These are phyloP conservation scores for Heterobasidion annosum DNA, from an alignment of 1,284 basidiomycete species.

Conservation along the genomic window DNA sequence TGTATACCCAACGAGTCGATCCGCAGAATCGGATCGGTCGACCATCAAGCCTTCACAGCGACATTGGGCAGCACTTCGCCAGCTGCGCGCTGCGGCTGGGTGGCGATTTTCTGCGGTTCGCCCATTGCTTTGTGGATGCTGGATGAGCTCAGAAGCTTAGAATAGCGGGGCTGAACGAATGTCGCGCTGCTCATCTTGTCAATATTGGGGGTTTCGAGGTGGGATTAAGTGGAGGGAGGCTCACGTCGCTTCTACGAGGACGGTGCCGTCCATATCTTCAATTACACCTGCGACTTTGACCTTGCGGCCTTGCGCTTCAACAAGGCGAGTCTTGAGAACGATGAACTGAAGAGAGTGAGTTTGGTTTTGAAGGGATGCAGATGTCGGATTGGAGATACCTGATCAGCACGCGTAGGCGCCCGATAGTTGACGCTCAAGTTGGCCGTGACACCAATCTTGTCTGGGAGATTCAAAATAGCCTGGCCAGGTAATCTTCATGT, in stretches of 20 bases:
- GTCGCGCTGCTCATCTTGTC: conserved; percentile 36
- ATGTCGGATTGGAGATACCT: conserved; percentile 34
- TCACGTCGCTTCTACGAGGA: conserved; percentile 76
- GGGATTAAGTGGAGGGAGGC: conserved; percentile 14
- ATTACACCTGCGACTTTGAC: conserved; percentile 62
- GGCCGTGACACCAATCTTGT: conserved; percentile 91
- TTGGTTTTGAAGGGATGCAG: neutral
- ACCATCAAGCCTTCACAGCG: too few relatives aligned
- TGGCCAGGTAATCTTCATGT: conserved; percentile 17
- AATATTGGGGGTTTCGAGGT: neutral
- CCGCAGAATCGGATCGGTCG: too few relatives aligned
- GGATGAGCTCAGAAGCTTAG: conserved; percentile 50
- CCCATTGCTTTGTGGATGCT: conserved; percentile 2
- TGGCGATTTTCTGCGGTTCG: neutral
- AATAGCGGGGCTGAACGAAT: conserved; percentile 82
- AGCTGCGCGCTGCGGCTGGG: too few relatives aligned
- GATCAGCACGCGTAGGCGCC: conserved; percentile 78
- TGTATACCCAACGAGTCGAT: too few relatives aligned
- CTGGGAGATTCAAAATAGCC: conserved; percentile 81
- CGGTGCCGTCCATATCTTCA: conserved; percentile 70
- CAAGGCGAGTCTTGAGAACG: conserved; percentile 57
- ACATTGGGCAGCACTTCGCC: too few relatives aligned
- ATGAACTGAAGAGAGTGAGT: conserved; percentile 41
- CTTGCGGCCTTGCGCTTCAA: conserved; percentile 70
- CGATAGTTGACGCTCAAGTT: conserved; percentile 69